Conservation (phyloP, 176 grass and related monocot species). For the Echinochloa phyllopogon region DNA sequence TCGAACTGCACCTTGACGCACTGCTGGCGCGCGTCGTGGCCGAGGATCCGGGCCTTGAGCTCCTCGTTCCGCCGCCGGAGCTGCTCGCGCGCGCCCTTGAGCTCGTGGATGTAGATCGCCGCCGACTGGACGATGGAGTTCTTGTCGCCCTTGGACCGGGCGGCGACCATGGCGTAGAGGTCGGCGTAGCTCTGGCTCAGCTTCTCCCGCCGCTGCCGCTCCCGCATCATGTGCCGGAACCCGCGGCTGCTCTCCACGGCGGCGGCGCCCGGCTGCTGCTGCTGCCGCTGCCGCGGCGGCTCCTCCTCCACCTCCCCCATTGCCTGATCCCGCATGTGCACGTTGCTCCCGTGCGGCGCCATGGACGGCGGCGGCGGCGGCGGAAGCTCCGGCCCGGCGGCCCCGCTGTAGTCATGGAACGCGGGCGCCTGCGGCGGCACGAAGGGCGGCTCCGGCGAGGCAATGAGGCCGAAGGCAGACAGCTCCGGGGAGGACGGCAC, state of each 20-base stretch:
- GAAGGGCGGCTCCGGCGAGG: conserved; percentile 37
- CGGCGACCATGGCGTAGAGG: conserved; percentile 68
- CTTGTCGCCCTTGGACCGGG: conserved; percentile 83
- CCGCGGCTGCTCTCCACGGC: conserved; percentile 71
- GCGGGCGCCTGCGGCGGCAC: background rate
- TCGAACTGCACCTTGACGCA: conserved; percentile 66
- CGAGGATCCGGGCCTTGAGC: conserved; percentile 62
- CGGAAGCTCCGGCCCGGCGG: background rate
- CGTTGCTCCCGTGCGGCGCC: conserved; percentile 3
- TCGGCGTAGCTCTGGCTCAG: conserved; percentile 97
- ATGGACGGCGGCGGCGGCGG: background rate
- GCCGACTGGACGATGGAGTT: conserved; percentile 87
- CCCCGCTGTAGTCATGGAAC: conserved; percentile 46
- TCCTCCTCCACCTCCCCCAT: background rate
- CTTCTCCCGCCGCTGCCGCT: conserved; percentile 91
- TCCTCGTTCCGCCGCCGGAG: conserved; percentile 62
- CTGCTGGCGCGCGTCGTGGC: conserved; percentile 49
- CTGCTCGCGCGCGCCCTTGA: conserved; percentile 56
- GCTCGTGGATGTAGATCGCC: conserved; percentile 65
- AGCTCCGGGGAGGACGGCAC: conserved; percentile 61
- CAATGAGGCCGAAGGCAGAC: conserved; percentile 46
- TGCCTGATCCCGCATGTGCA: conserved; percentile 36
- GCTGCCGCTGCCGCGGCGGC: background rate
- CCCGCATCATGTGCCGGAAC: conserved; percentile 97
- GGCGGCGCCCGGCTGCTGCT: background rate